A percentile compares a stretch with the other conserved stretches of the same genome.
phyloP scores from a whole-genome alignment of 2,329 filamentous ascomycete species.

The Pseudogymnoascus sp. region DNA sequence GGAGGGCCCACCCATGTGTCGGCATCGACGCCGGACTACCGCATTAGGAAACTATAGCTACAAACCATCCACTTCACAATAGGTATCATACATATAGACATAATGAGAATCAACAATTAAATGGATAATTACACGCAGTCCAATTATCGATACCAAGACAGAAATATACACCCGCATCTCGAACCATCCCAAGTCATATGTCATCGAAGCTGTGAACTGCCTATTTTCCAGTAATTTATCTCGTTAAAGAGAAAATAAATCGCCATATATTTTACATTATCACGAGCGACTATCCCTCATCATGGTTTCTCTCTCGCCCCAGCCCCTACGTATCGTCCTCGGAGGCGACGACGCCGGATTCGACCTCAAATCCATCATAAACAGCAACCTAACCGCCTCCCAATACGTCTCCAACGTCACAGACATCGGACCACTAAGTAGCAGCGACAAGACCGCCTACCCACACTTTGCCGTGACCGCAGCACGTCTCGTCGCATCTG shows the following conservation, averaged over 20 bases:
- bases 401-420: slow-evolving; percentile 56
- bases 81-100: background rate
- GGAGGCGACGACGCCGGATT: slow-evolving; percentile 54
- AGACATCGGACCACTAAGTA: slow-evolving; percentile 60
- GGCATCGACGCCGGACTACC: background rate
- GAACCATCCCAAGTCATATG: background rate
- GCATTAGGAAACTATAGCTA: background rate
- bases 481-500: slow-evolving; percentile 49
- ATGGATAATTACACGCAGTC: background rate
- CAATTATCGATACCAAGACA: background rate
- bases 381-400: slow-evolving; percentile 59
- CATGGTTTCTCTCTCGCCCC: background rate
- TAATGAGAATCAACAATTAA: background rate
- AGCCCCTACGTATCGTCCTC: slow-evolving; percentile 48
- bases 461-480: slow-evolving; percentile 69
- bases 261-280: background rate
- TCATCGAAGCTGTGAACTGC: background rate
- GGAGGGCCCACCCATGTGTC: background rate
- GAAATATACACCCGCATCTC: background rate
- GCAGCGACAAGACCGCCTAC: slow-evolving; percentile 70
- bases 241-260: background rate
- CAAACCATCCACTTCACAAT: background rate
- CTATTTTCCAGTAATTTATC: background rate
- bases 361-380: slow-evolving; percentile 70
- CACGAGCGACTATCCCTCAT: background rate